These are phyloP conservation scores for Porcisia hertigi DNA, from an alignment of 208 protist species.

Conservation along the genomic window DNA sequence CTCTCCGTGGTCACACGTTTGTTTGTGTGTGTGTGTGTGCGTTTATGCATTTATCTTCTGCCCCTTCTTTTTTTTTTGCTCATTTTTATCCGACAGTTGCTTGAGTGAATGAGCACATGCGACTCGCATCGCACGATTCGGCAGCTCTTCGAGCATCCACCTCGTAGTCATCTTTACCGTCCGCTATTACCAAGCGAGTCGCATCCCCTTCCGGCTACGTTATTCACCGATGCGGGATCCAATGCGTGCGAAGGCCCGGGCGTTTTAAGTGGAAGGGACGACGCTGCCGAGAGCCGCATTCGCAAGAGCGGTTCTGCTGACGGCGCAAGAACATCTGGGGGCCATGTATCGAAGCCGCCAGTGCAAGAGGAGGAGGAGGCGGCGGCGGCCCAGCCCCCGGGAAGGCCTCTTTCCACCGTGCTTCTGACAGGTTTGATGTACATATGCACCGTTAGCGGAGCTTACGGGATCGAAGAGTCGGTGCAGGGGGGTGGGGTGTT, in stretches of 20 bases:
- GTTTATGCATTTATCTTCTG: neutral
- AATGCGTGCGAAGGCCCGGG: neutral
- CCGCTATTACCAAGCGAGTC: neutral
- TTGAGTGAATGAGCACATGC: slow-evolving; percentile 9
- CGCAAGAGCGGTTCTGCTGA: neutral
- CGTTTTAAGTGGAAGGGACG: neutral
- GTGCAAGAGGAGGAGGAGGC: neutral
- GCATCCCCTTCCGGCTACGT: neutral
- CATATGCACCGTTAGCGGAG: slow-evolving; percentile 75
- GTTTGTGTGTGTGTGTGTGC: neutral
- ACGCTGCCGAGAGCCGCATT: neutral
- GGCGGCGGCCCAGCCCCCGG: neutral
- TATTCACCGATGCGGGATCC: neutral
- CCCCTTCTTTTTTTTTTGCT: neutral
- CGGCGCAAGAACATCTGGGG: neutral
- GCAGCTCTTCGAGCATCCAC: slow-evolving; percentile 78
- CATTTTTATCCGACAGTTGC: neutral
- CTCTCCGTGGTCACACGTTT: neutral
- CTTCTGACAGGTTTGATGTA: slow-evolving; percentile 85
- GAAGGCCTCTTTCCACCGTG: slow-evolving; percentile 46
- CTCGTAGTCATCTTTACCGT: slow-evolving; percentile 46
- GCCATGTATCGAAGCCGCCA: neutral
- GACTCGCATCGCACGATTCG: neutral
- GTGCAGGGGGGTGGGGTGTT: slow-evolving; percentile 73
- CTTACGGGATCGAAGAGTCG: slow-evolving; percentile 85